These are phyloP conservation scores for Haplosporangium gracile DNA, from an alignment of 192 early-diverging fungal genomes.

Conservation along the genomic window DNA sequence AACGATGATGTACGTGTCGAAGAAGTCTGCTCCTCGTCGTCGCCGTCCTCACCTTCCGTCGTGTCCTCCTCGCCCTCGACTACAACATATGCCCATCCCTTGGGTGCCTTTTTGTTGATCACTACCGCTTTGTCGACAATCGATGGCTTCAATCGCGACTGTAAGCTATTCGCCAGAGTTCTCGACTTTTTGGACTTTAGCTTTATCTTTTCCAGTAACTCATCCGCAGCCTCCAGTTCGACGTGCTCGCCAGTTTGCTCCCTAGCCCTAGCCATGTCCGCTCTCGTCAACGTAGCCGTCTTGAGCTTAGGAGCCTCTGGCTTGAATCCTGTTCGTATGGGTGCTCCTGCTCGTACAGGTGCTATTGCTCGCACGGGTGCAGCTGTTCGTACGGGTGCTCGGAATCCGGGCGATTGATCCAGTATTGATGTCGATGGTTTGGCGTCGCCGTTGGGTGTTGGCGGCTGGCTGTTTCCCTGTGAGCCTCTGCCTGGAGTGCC, in stretches of 20 bases:
- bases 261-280: slow-evolving; percentile 36
- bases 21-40: neutral
- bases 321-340: neutral
- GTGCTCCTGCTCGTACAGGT: neutral
- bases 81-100: slow-evolving; percentile 62
- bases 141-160: slow-evolving; percentile 42
- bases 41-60: slow-evolving; percentile 49
- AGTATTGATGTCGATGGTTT: neutral
- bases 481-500: slow-evolving; percentile 16
- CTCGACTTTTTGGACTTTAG: slow-evolving; percentile 47
- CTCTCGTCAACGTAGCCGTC: slow-evolving; percentile 45
- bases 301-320: slow-evolving; percentile 44
- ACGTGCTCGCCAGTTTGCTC: slow-evolving; percentile 11
- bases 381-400: slow-evolving; percentile 3
- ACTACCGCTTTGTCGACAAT: slow-evolving; percentile 41
- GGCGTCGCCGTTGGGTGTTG: neutral
- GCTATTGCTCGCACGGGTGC: no score
- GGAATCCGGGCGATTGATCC: slow-evolving; percentile 30
- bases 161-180: slow-evolving; percentile 28
- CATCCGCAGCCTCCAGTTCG: slow-evolving; percentile 30
- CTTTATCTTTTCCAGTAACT: slow-evolving; percentile 31
- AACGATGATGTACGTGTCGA: neutral
- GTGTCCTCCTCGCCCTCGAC: slow-evolving; percentile 56
- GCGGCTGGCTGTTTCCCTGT: neutral
- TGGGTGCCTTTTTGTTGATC: slow-evolving; percentile 56